Evolutionary conservation across 495 filamentous ascomycete species (phyloP).

Genomic region (Xylaria telfairii): DNA sequence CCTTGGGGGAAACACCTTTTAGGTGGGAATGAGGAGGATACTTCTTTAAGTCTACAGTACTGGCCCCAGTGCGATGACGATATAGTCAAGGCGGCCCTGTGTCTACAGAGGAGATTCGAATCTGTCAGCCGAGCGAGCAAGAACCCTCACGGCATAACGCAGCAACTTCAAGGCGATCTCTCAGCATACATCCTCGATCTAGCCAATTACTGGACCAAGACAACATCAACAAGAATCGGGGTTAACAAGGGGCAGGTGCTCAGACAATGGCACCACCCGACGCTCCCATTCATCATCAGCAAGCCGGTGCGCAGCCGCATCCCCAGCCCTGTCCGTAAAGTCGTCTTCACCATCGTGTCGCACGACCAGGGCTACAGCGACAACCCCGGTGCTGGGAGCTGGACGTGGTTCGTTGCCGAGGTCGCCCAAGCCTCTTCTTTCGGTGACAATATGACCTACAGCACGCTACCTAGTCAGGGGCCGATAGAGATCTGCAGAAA

Average conservation of each 20-base stretch:
- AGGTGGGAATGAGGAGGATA: no score
- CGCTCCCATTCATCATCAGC: slow-evolving; percentile 29
- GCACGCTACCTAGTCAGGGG: background rate
- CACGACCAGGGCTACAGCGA: slow-evolving; percentile 37
- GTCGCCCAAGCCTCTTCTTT: slow-evolving; percentile 20
- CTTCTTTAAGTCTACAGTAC: no score
- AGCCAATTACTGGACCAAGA: slow-evolving; percentile 32
- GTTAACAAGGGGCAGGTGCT: slow-evolving; percentile 27
- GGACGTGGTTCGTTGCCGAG: no score
- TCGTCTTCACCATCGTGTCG: slow-evolving; percentile 31
- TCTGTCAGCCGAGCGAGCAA: background rate
- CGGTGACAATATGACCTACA: background rate
- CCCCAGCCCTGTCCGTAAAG: slow-evolving; percentile 26
- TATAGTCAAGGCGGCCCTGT: background rate
- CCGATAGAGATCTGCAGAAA: background rate
- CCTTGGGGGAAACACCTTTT: slow-evolving; percentile 1
- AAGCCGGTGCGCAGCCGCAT: slow-evolving; percentile 21
- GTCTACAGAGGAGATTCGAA: background rate
- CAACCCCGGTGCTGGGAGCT: no score
- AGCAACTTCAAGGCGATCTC: background rate
- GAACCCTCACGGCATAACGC: background rate
- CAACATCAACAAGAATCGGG: slow-evolving; percentile 29
- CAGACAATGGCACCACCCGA: slow-evolving; percentile 29
- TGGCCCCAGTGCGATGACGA: no score
- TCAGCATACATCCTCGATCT: slow-evolving; percentile 29